Evolutionary conservation across 75 land plant species (phyloP).

Genomic region (Selaginella tamariscina): DNA sequence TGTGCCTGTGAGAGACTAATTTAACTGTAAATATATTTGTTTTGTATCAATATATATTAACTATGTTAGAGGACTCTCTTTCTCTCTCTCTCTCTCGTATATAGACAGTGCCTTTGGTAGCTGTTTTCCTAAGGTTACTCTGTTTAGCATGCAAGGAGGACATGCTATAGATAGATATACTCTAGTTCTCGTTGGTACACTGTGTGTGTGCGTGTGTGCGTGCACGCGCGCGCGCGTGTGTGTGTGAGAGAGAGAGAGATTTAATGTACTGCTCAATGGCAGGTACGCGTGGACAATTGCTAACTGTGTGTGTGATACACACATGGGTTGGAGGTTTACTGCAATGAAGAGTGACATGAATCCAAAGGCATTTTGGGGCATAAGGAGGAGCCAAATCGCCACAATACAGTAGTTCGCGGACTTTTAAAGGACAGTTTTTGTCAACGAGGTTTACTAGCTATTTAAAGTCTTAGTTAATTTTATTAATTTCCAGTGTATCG

Average conservation of each 20-base stretch:
- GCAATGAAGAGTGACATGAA: constrained; percentile 46
- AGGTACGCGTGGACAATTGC: constrained; percentile 94
- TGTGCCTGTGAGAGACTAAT: no score
- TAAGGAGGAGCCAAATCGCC: constrained; percentile 58
- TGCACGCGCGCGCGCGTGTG: constrained; percentile 4
- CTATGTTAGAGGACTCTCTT: background rate
- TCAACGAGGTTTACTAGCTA: no score
- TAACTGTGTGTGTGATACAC: constrained; percentile 52
- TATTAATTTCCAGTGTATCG: no score
- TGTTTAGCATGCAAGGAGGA: background rate
- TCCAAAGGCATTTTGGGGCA: constrained; percentile 84
- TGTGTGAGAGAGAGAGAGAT: background rate
- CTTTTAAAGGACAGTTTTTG: no score
- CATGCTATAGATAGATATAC: background rate
- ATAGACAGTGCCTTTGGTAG: background rate
- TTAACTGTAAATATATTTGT: no score
- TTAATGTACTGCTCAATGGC: constrained; percentile 14
- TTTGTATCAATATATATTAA: no score
- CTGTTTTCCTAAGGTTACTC: background rate
- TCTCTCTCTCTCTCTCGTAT: constrained; percentile 3
- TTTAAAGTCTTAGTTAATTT: no score
- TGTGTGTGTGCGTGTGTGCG: background rate
- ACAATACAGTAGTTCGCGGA: background rate
- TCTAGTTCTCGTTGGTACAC: background rate
- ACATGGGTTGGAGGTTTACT: constrained; percentile 90